Evolutionary conservation across 208 protist species (phyloP), one percentile per base, ranked within the genome.

Genomic region (Trypanosoma congolense): DNA sequence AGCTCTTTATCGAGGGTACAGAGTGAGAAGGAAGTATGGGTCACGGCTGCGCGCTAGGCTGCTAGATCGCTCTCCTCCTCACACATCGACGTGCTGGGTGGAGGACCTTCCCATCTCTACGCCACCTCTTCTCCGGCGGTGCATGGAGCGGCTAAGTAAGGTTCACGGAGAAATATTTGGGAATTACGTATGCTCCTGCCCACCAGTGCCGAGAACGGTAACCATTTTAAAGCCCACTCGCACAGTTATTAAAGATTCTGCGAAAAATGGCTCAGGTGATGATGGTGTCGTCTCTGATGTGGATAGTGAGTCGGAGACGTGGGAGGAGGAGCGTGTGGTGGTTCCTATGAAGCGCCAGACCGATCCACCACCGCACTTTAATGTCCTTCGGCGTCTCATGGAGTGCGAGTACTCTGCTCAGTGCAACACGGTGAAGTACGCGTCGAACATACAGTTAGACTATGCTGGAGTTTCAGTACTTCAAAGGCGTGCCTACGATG

Each of bases 401-500:
- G 73, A 87, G 52, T 90, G 80, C 55, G 63, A 85, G 36, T 46
- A 28, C 16, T 38, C 85, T 9, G 56, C 72, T 21, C 51, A 62
- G 21, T 88, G 77, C 55, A 45, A 65, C 16, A 41, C 76, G 12
- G 52, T 89, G 31, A 43, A 59, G 2, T 62, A 77, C 12, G 82
- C 75, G 4, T 46, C 74, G 28, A 36, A 69, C 45, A 59, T 91
- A 19, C 80, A 89, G 50, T 40, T 44, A 8, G 72, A 85, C 61
- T 82, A 67, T 51, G 66, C 59, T 42, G 87, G 87, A n/a, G 52
- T 92, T 41, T 85, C 79, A 0, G 41, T 83, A 18, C 51, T 95
- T 36, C 87, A 92, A 60, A 75, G 77, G 30, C 75, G 70, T 19
- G 77, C 82, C 14, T 95, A 95, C 46, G 73, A 90, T 31, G 45